A percentile compares a stretch with the other conserved stretches of the same genome.
Evolutionary conservation across 352 stramenopile genomes (phyloP).

Genomic region (Globisporangium nagaii): DNA sequence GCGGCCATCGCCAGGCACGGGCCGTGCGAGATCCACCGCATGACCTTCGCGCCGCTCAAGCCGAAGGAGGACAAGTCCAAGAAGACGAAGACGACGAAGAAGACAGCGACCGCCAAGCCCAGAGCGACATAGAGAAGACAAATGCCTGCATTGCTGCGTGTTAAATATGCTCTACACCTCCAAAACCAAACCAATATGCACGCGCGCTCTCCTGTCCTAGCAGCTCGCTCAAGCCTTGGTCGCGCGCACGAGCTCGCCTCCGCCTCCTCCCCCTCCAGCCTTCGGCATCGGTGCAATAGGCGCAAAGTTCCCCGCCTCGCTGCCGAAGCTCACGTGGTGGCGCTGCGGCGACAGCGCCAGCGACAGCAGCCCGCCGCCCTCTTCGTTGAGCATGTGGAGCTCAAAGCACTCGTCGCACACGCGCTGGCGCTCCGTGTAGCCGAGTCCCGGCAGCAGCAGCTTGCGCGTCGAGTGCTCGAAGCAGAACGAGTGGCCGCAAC

Average conservation of each 20-base stretch:
- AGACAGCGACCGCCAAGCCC: background rate
- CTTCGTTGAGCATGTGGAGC: slow-evolving; percentile 28
- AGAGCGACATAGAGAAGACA: slow-evolving; percentile 1
- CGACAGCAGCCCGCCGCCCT: slow-evolving; percentile 20
- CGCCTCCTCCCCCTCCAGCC: background rate
- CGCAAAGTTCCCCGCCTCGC: background rate
- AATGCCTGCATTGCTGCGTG: background rate
- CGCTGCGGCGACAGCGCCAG: slow-evolving; percentile 11
- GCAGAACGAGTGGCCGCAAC: slow-evolving; percentile 82
- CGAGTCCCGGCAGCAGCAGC: slow-evolving; percentile 54
- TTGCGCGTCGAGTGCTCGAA: slow-evolving; percentile 78
- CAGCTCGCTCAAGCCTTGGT: slow-evolving; percentile 1
- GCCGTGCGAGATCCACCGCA: slow-evolving; percentile 92
- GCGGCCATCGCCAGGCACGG: slow-evolving; percentile 84
- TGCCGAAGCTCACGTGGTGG: slow-evolving; percentile 9
- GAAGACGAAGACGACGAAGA: slow-evolving; percentile 10
- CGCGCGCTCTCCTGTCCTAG: slow-evolving; percentile 1
- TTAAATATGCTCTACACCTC: slow-evolving; percentile 5
- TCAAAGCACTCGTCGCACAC: slow-evolving; percentile 87
- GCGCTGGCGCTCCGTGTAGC: slow-evolving; percentile 68
- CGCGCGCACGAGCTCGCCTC: background rate
- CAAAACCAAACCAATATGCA: background rate
- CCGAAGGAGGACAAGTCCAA: slow-evolving; percentile 38
- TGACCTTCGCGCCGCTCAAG: slow-evolving; percentile 96
- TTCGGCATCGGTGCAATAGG: slow-evolving; percentile 14